phyloP scores from a whole-genome alignment of 1,139 yeast genomes.

The Blastobotrys elegans region DNA sequence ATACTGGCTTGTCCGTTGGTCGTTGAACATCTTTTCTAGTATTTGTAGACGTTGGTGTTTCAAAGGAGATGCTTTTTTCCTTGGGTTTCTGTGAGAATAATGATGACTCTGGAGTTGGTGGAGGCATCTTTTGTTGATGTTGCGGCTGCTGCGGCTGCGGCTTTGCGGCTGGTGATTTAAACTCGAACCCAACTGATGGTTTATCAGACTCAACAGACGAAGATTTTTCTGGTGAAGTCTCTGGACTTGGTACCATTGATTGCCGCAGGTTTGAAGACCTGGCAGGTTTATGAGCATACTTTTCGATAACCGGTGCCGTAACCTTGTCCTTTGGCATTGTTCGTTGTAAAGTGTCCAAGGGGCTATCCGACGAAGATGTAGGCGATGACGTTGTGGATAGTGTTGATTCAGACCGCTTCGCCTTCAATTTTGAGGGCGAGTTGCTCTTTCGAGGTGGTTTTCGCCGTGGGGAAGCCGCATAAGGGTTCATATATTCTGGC shows the following conservation, averaged over 20 bases:
- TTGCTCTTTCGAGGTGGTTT: constrained; percentile 9
- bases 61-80: not conserved
- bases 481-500: constrained; percentile 49
- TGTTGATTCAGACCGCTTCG: constrained; percentile 1
- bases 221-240: constrained; percentile 1
- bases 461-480: constrained; percentile 35
- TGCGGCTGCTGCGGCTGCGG: not conserved
- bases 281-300: constrained; percentile 27
- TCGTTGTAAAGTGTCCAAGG: constrained; percentile 12
- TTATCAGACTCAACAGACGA: not conserved
- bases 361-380: not conserved
- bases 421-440: not conserved
- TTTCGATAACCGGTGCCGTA: constrained; percentile 6
- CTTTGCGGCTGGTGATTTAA: constrained; percentile 8
- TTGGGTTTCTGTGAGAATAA: too few relatives aligned
- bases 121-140: not conserved
- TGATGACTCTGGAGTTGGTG: too few relatives aligned
- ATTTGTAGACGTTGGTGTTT: not conserved
- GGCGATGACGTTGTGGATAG: not conserved
- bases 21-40: not conserved
- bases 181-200: constrained; percentile 1
- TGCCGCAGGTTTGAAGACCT: constrained; percentile 27
- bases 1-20: not conserved
- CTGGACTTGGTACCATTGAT: constrained; percentile 22
- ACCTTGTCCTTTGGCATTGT: constrained; percentile 16